Conservation (phyloP, 371 early-diverging fungal genomes). For the Gilbertella persicaria region DNA sequence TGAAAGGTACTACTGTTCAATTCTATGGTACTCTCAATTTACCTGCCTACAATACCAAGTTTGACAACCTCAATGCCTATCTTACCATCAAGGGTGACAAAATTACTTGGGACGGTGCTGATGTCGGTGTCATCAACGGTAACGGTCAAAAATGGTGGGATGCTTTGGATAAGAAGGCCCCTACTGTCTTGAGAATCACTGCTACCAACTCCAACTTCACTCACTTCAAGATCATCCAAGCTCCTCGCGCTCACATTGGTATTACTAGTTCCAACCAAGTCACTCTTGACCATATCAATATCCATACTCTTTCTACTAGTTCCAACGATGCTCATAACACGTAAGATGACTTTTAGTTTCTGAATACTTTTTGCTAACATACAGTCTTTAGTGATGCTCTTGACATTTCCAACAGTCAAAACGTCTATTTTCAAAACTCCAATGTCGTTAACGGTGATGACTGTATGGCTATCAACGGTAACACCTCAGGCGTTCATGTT, state of each 20-base stretch:
- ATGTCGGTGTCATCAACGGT: conserved; percentile 22
- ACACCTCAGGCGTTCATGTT: conserved; percentile 24
- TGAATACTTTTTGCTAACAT: too few species aligned
- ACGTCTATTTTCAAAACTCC: conserved; percentile 22
- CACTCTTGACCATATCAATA: conserved; percentile 20
- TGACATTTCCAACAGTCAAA: conserved; percentile 30
- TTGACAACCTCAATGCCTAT: conserved; percentile 31
- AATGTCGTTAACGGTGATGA: conserved; percentile 33
- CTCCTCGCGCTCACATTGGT: conserved; percentile 37
- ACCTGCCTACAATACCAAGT: too few species aligned
- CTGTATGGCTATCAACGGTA: conserved; percentile 34
- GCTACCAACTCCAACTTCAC: conserved; percentile 33
- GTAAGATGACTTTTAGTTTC: too few species aligned
- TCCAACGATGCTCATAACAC: conserved; percentile 29
- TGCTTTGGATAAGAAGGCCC: conserved; percentile 29
- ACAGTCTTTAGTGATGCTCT: too few species aligned
- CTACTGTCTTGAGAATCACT: conserved; percentile 31
- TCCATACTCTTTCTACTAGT: conserved; percentile 30
- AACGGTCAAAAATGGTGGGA: conserved; percentile 41
- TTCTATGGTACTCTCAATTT: too few species aligned
- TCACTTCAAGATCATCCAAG: conserved; percentile 27
- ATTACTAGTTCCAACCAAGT: conserved; percentile 26
- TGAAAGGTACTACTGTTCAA: too few species aligned
- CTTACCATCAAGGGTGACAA: conserved; percentile 29
- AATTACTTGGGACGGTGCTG: conserved; percentile 23